Evolutionary conservation across 371 early-diverging fungal species (phyloP), one percentile per base, ranked within the genome.

Genomic region (Mucor velutinosus): DNA sequence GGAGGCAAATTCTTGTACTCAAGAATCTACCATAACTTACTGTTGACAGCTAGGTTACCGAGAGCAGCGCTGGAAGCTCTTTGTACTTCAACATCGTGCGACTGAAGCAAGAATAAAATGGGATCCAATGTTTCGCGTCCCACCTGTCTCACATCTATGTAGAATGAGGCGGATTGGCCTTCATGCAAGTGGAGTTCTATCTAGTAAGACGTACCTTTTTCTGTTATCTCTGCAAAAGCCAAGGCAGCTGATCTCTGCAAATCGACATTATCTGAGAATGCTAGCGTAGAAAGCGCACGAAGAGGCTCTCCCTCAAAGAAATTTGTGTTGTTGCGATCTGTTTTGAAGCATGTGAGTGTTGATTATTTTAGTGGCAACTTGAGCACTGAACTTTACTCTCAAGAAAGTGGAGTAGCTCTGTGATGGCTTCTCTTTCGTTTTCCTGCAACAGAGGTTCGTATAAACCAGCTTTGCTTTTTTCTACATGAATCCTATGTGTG

Each of bases 151-250:
- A 91, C 90, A 75, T 95, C 95, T 62, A 51, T 1, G 15, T 33
- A 33, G 4, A 3, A 33, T 7, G 8, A 8, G 14, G 19, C 12
- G 6, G 25, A 2, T 17, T 15, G 43, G 25, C 0, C 27, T 14
- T 17, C 29, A 41, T 21, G 60, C 35, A 41, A 43, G 17, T 60
- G 7, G n/a, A 19, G 14, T 30, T n/a, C 7, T 60, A 27, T 43
- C 15, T 7, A 1, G 19, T 58, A 5, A 21, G 15, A 21, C 4
- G 41, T 60, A 62, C 62, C 62, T 90, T 89, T 90, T 74, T 95
- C 97, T 8, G 95, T 94, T 45, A 95, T 90, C 80, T 96, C 96
- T 47, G 94, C 95, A 83, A 95, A 96, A 1, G 95, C 94, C 58
- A 95, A 80, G 23, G 97, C 95, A 1, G 95, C 96, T 17, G 94